phyloP scores from a whole-genome alignment of 441 rosid species.

The Eruca vesicaria region DNA sequence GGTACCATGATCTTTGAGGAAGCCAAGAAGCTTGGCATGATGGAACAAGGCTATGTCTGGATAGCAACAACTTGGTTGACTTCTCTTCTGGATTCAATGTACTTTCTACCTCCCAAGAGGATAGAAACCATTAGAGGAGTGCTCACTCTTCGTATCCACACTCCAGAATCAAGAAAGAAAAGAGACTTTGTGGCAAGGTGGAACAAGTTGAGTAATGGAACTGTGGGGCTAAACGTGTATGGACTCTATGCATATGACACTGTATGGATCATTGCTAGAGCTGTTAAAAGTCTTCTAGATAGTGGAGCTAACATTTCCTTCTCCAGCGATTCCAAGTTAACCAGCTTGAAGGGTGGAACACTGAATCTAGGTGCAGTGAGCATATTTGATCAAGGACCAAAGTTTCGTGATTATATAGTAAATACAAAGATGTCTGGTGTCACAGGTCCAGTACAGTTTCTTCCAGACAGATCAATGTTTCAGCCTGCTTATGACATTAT shows the following conservation, averaged over 20 bases:
- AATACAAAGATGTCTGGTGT: constrained; percentile 66
- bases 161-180: constrained; percentile 61
- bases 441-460: constrained; percentile 65
- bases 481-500: constrained; percentile 77
- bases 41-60: constrained; percentile 85
- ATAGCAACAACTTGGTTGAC: constrained; percentile 85
- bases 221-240: constrained; percentile 72
- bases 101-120: constrained; percentile 35
- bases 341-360: constrained; percentile 45
- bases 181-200: constrained; percentile 63
- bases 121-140: constrained; percentile 52
- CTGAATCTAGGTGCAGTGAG: constrained; percentile 77
- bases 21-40: constrained; percentile 85
- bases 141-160: constrained; percentile 67
- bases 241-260: constrained; percentile 90
- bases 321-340: constrained; percentile 60
- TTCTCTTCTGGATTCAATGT: constrained; percentile 60
- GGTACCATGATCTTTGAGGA: constrained; percentile 62
- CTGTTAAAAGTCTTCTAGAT: constrained; percentile 59
- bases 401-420: constrained; percentile 54
- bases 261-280: constrained; percentile 89
- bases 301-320: constrained; percentile 69
- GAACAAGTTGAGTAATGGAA: constrained; percentile 60
- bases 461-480: constrained; percentile 52
- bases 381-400: constrained; percentile 66